phyloP scores from a whole-genome alignment of 805 yeast species.

The Candida argentea region DNA sequence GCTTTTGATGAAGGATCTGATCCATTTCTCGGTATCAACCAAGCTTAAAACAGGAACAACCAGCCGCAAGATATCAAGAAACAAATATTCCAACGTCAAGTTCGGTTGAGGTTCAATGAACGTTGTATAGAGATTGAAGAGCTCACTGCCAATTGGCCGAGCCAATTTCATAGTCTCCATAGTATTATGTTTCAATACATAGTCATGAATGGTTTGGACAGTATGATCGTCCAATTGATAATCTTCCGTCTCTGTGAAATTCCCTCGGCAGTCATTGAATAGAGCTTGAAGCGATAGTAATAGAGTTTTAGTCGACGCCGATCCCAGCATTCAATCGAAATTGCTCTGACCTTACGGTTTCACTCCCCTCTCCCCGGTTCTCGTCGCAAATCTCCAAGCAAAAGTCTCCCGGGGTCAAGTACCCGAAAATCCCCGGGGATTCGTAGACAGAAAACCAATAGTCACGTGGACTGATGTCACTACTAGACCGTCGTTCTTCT shows the following conservation, averaged over 20 bases:
- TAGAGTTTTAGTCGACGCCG: slow-evolving; percentile 19
- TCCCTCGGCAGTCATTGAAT: slow-evolving; percentile 14
- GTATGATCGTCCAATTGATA: slow-evolving; percentile 1
- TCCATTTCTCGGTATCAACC: slow-evolving; percentile 36
- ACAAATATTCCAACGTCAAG: slow-evolving; percentile 23
- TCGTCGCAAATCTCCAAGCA: too few species aligned
- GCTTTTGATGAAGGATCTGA: slow-evolving; percentile 34
- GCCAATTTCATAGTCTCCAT: slow-evolving; percentile 17
- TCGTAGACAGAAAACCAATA: too few species aligned
- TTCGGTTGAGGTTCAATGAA: slow-evolving; percentile 19
- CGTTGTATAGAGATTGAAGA: slow-evolving; percentile 23
- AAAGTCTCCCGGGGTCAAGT: too few species aligned
- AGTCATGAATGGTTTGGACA: slow-evolving; percentile 3
- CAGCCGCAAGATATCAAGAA: slow-evolving; percentile 27
- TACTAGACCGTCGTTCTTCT: too few species aligned
- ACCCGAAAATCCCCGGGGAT: too few species aligned
- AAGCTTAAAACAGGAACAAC: slow-evolving; percentile 21
- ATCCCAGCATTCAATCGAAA: too few species aligned
- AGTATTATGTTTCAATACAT: slow-evolving; percentile 23
- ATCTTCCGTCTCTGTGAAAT: slow-evolving; percentile 1
- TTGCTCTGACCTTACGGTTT: too few species aligned
- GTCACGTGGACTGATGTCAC: too few species aligned
- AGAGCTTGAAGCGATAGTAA: slow-evolving; percentile 15
- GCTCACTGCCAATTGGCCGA: slow-evolving; percentile 23
- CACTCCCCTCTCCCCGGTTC: too few species aligned